These are phyloP conservation scores for Neurospora sp. DNA, from an alignment of 2,329 filamentous ascomycete genomes.

Conservation along the genomic window DNA sequence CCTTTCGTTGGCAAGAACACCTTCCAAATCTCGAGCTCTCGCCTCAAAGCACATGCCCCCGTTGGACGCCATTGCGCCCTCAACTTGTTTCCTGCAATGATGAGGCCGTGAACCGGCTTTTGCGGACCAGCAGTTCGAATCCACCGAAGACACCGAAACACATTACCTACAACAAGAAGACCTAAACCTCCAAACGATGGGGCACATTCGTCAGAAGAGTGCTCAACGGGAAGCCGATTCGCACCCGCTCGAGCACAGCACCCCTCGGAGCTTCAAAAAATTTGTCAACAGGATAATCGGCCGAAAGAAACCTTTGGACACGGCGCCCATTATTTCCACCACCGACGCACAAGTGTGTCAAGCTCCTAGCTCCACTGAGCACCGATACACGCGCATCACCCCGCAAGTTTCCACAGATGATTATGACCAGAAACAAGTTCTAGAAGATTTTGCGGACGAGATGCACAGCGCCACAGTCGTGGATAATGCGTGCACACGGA, in stretches of 20 bases:
- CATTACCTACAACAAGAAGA: background rate
- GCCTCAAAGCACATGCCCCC: too few species aligned
- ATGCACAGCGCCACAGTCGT: background rate
- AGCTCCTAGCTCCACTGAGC: background rate
- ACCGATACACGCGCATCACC: background rate
- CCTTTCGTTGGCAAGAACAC: too few species aligned
- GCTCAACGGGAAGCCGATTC: background rate
- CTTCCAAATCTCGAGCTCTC: too few species aligned
- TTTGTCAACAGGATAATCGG: background rate
- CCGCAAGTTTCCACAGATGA: background rate
- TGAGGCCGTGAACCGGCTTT: too few species aligned
- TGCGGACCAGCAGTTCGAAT: too few species aligned
- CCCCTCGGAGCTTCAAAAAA: background rate
- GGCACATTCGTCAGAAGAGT: background rate
- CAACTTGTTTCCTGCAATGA: too few species aligned
- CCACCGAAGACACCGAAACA: too few species aligned
- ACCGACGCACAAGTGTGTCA: background rate
- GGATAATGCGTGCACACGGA: too few species aligned
- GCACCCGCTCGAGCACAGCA: background rate
- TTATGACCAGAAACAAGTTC: background rate
- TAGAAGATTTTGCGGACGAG: background rate
- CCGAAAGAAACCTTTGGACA: background rate
- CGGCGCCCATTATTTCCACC: background rate
- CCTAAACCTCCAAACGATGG: background rate
- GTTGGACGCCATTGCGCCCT: too few species aligned